Evolutionary conservation across 768 basidiomycete species (phyloP), one percentile per base, ranked within the genome.

Genomic region (Strobilomyces confusus): DNA sequence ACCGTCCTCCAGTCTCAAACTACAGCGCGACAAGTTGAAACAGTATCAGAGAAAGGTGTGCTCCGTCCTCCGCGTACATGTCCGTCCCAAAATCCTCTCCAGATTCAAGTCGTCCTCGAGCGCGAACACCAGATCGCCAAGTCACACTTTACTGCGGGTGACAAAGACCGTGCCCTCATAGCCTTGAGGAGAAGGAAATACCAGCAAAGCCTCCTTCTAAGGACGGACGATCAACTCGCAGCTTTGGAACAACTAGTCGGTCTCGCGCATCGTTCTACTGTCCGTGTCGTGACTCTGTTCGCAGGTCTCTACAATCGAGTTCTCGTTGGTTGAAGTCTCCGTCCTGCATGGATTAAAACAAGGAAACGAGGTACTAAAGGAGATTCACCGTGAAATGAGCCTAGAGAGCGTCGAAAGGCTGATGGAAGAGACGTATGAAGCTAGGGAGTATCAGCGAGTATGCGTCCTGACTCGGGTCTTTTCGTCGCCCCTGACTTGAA

Each of bases 271-370:
- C 45, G 6, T 45, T 49, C 58, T 19, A 11, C 36, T 26, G 19
- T 14, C 30, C 26, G 15, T 36, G 19, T 50, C 26, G 12, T 51
- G 26, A 55, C 17, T n/a, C 22, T 29, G 29, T 49, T 49, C 2
- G 40, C 45, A 99, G 95, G 94, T 98, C 23, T 90, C 92, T 4
- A 90, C 88, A 0, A 97, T 99, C 63, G 97, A 99, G 69, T 98
- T 97, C 74, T 93, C 97, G 8, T 77, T 95, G 45, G 84, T 98
- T 20, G 91, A 98, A 70, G 83, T 90, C 42, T 93, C 94, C 3
- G 90, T 99, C 11, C 65, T 98, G 32, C 92, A 92, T 67, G 97
- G 95, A 9, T 73, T 99, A 41, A 83, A 92, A 68, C 92, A 94
- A 72, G 97, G 97, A 2, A 98, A 89, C 60, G 87, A 89, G 29